Evolutionary conservation across 2,329 filamentous ascomycete species (phyloP).

Genomic region (Pezizomycotina sp.): DNA sequence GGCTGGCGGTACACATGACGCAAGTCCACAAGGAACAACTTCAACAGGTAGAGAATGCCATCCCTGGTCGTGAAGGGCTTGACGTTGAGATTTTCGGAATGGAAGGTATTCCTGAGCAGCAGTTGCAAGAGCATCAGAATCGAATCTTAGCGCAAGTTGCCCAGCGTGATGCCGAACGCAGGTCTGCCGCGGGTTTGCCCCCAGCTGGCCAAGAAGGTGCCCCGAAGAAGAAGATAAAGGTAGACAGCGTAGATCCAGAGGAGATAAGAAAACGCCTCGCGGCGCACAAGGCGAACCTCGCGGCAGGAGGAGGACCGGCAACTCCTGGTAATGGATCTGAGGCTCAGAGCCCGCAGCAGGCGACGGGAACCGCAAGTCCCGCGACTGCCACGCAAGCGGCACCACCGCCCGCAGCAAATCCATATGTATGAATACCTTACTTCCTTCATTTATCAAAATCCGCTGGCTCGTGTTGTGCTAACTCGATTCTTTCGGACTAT

Average conservation of each 20-base stretch:
- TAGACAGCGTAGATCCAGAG: slow-evolving; percentile 56
- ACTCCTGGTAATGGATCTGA: slow-evolving; percentile 42
- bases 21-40: slow-evolving; percentile 95
- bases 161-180: slow-evolving; percentile 66
- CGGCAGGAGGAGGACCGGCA: slow-evolving; percentile 39
- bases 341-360: slow-evolving; percentile 36
- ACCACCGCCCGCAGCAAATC: slow-evolving; percentile 23
- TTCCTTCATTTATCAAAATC: slow-evolving; percentile 4
- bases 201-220: slow-evolving; percentile 42
- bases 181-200: slow-evolving; percentile 68
- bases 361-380: slow-evolving; percentile 38
- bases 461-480: slow-evolving; percentile 5
- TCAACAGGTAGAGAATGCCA: slow-evolving; percentile 74
- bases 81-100: slow-evolving; percentile 97
- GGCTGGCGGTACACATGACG: slow-evolving; percentile 90
- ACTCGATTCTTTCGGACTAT: slow-evolving; percentile 1
- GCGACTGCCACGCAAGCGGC: slow-evolving; percentile 22
- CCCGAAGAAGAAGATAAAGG: slow-evolving; percentile 51
- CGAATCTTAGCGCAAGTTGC: slow-evolving; percentile 74
- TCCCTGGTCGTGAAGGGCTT: slow-evolving; percentile 67
- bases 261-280: slow-evolving; percentile 68
- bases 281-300: slow-evolving; percentile 54
- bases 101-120: slow-evolving; percentile 83
- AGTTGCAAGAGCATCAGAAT: slow-evolving; percentile 68
- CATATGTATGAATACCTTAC: slow-evolving; percentile 40